Percentiles rank a stretch among this genome's conserved stretches.
Evolutionary conservation across 2,329 filamentous ascomycete genomes (phyloP).

Genomic region (Coniochaeta sp.): DNA sequence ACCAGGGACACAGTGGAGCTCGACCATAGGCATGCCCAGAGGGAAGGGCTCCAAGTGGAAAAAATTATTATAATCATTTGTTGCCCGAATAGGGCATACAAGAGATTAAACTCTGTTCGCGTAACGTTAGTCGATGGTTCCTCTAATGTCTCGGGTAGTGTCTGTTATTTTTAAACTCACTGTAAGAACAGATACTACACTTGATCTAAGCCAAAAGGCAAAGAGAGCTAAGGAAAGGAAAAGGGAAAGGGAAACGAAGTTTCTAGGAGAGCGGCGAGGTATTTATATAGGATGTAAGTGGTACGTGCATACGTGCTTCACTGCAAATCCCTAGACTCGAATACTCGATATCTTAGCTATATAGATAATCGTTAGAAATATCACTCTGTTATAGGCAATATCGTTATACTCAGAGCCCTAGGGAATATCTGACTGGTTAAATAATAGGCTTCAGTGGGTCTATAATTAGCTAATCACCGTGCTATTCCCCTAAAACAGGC

Average conservation of each 20-base stretch:
- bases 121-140: no score
- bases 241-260: constrained; percentile 25
- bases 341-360: no score
- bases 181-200: constrained; percentile 36
- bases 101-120: constrained; percentile 98
- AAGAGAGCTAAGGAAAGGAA: constrained; percentile 48
- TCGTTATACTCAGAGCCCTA: no score
- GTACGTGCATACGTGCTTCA: neutral
- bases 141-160: no score
- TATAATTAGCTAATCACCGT: no score
- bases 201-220: constrained; percentile 75
- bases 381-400: no score
- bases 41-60: constrained; percentile 43
- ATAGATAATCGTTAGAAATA: no score
- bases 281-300: neutral
- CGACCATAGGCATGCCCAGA: constrained; percentile 67
- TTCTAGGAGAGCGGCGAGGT: neutral
- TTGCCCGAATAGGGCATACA: constrained; percentile 67
- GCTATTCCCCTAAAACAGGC: no score
- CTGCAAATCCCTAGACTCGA: no score
- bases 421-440: no score
- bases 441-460: no score
- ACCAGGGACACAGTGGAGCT: constrained; percentile 64
- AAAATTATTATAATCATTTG: constrained; percentile 80
- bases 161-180: no score